Evolutionary conservation across 345 rosid species (phyloP).

Genomic region (Eucalyptus tenuipes): DNA sequence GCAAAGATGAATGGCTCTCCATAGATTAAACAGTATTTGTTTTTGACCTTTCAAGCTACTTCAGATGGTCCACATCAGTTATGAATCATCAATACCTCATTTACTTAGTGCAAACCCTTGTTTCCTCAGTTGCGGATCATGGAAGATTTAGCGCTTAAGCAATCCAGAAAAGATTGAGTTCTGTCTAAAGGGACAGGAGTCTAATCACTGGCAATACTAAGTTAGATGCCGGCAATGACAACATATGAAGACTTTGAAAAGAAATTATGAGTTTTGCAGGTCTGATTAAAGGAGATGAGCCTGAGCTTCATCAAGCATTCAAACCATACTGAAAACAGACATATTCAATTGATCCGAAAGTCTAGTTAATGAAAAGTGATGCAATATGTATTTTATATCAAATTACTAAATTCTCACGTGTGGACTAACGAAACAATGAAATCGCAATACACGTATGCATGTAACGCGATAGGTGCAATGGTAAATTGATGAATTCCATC

Average conservation of each 20-base stretch:
- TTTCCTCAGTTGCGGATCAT: conserved; percentile 33
- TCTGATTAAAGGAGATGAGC: background rate
- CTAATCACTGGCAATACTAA: background rate
- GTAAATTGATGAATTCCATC: background rate
- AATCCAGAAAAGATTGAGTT: conserved; percentile 8
- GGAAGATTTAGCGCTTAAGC: conserved; percentile 77
- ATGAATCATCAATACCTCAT: conserved; percentile 21
- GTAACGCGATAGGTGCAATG: background rate
- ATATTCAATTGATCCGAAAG: background rate
- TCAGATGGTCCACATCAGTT: conserved; percentile 25
- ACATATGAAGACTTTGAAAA: background rate
- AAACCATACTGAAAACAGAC: background rate
- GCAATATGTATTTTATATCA: background rate
- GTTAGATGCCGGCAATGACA: background rate
- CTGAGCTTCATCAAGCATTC: background rate
- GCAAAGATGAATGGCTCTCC: conserved; percentile 20
- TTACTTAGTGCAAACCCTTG: conserved; percentile 10
- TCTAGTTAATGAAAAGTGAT: background rate
- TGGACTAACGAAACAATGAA: background rate
- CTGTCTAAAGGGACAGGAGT: background rate
- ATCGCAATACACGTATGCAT: background rate
- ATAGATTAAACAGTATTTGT: background rate
- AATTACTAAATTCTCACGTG: background rate
- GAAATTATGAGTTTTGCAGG: background rate
- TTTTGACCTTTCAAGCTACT: conserved; percentile 33